Evolutionary conservation across 805 yeast species (phyloP), one percentile per base, ranked within the genome.

Genomic region (Saccharomyces mikatae): DNA sequence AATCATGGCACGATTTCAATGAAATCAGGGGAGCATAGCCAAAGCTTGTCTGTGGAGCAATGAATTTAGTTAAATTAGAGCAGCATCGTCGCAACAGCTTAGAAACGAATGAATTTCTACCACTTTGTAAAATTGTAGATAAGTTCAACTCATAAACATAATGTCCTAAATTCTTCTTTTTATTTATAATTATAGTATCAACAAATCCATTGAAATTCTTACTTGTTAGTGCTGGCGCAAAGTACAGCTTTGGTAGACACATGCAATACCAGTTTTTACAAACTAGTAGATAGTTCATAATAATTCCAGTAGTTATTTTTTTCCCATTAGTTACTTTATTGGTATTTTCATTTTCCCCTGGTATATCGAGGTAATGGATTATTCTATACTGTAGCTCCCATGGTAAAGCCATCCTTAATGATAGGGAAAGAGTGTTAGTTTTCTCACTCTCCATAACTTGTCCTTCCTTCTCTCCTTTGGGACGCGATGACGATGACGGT

Each of bases 41-140:
- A 74, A 94, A 92, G 72, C 95, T 86, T 31, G 97, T 85, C 66
- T 92, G 98, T 2, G 98, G 96, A 0, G 98, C 97, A 6, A 87
- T 79, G 62, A 94, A 90, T 10, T 76, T 73, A 58, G 82, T 80
- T 50, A 94, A 72, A 41, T 76, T 78, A 21, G 76, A 68, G 8
- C 90, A 80, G 53, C 96, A 87, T 46, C 96, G 76, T 62, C 96
- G 80, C 53, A 94, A 73, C 6, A 94, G 67, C 59, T 87, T 85
- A 0, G 97, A 89, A 11, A 92, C 89, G 68, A 77, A 86, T 4
- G 97, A 92, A 70, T 90, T 94, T 67, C 88, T 90, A 11, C 98
- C 98, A 41, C 89, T 79, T 69, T 94, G 98, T 56, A 90, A 82
- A 49, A 91, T 89, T 47, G 80, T 77, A 9, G 96, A 79, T 41